Conservation (phyloP, 257 asterid genomes). For the Ilex asprella region DNA sequence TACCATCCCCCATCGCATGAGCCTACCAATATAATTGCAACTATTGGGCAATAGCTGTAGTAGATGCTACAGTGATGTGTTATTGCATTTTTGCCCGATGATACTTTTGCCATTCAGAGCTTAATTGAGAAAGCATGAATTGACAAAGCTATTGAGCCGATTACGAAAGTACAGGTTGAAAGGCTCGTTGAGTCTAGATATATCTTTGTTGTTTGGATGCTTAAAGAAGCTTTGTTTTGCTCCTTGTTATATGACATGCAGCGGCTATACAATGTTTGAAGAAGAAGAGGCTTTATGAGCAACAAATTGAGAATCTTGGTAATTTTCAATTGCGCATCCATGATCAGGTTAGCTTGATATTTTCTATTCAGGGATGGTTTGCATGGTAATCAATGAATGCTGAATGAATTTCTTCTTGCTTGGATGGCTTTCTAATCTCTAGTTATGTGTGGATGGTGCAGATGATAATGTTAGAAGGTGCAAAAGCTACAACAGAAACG, state of each 20-base stretch:
- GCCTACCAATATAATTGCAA: too few species aligned
- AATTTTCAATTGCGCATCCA: slow-evolving; percentile 30
- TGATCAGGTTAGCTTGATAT: slow-evolving; percentile 23
- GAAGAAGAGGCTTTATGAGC: slow-evolving; percentile 30
- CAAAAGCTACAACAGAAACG: slow-evolving; percentile 54
- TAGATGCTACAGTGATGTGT: too few species aligned
- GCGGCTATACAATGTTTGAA: slow-evolving; percentile 32
- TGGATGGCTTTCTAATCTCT: background rate
- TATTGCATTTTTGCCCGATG: too few species aligned
- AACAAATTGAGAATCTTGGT: slow-evolving; percentile 32
- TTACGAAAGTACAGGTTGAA: too few species aligned
- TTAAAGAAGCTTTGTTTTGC: too few species aligned
- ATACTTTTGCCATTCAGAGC: too few species aligned
- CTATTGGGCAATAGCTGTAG: too few species aligned
- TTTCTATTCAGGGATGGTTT: background rate
- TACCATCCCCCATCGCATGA: too few species aligned
- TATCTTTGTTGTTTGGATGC: too few species aligned
- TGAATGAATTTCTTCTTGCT: background rate
- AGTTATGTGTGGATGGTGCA: background rate
- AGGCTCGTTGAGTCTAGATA: too few species aligned
- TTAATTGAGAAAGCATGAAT: too few species aligned
- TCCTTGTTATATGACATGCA: background rate
- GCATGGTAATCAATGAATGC: background rate
- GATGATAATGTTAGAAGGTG: slow-evolving; percentile 53
- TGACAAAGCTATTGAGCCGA: too few species aligned